phyloP scores from a whole-genome alignment of 352 stramenopile genomes.

The Phytophthora pseudosyringae region DNA sequence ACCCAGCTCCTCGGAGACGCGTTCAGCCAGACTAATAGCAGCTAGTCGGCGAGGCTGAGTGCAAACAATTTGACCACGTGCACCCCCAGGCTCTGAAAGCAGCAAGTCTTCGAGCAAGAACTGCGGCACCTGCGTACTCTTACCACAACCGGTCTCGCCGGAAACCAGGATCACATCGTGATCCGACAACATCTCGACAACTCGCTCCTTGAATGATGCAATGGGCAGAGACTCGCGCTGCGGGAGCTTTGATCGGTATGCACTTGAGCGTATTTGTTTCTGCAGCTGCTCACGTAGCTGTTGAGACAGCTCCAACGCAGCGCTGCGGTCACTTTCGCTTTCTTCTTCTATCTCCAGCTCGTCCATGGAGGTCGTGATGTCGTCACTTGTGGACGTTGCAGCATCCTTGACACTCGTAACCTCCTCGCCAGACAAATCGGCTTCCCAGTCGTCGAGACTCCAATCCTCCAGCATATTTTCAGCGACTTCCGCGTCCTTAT shows the following conservation, averaged over 20 bases:
- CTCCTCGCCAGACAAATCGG: slow-evolving; percentile 51
- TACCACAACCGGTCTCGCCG: slow-evolving; percentile 95
- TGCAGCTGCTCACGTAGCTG: slow-evolving; percentile 48
- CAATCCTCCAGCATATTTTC: slow-evolving; percentile 49
- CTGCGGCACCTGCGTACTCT: slow-evolving; percentile 97
- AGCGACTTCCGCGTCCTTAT: slow-evolving; percentile 4
- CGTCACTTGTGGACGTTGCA: slow-evolving; percentile 1
- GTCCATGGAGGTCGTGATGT: background rate
- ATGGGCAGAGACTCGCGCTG: slow-evolving; percentile 82
- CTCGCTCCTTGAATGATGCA: slow-evolving; percentile 68
- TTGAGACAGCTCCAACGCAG: slow-evolving; percentile 35
- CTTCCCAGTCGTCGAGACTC: slow-evolving; percentile 80
- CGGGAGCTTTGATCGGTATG: slow-evolving; percentile 48
- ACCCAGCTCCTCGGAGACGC: slow-evolving; percentile 94
- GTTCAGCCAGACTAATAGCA: slow-evolving; percentile 94
- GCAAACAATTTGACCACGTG: slow-evolving; percentile 94
- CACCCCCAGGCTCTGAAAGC: slow-evolving; percentile 55
- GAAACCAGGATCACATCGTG: slow-evolving; percentile 95
- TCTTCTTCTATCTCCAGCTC: slow-evolving; percentile 22
- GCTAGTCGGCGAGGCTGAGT: slow-evolving; percentile 96
- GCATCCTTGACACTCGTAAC: slow-evolving; percentile 8
- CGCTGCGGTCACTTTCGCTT: slow-evolving; percentile 31
- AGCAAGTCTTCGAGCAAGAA: slow-evolving; percentile 95
- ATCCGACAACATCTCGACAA: slow-evolving; percentile 78
- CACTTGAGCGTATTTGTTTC: slow-evolving; percentile 41